Evolutionary conservation across 768 basidiomycete species (phyloP), one percentile per base, ranked within the genome.

Genomic region (Hericium rajendrae): DNA sequence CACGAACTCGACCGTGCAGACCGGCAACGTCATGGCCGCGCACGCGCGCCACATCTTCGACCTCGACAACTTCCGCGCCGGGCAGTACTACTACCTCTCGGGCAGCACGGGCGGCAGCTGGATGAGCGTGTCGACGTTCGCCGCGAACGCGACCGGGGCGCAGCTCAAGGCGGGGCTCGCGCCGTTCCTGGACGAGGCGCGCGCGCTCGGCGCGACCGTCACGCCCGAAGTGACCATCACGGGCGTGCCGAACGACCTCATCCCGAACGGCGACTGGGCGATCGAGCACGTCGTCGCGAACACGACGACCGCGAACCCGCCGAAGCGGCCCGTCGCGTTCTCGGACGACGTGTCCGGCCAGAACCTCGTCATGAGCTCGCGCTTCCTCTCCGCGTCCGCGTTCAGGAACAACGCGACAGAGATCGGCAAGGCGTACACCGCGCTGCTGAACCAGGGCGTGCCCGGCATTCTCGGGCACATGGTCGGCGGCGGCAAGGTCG

Each of bases 41-140:
- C 71, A 73, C 46, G 68, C 73, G 6, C 58, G 62, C n/a, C 74
- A 74, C 51, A 71, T 74, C 32, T 72, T 69, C 57, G 71, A 71
- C 54, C 66, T 67, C 62, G 72, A 74, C 57, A 40, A 63, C 5
- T 54, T 69, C 5, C 62, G 58, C 28, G 66, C 66, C 2, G 48
- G 6, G 66, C 51, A 53, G 51, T 53, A 53, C 51, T 53, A 28
- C 51, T 53, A 53, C 51, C 51, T 53, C 18, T 15, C 32, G 10
- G 32, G 32, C 16, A 38, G 32, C 28, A 28, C 32, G 12, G 32
- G 11, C 24, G 32, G 32, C 32, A 39, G 51, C 51, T 53, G n/a
- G 13, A 24, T 53, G 24, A 53, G 51, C 37, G 24, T 53, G 12
- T 53, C 51, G 16, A 53, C 51, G 51, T 37, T 53, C 51, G 51